Evolutionary conservation across 441 rosid genomes (phyloP).

Genomic region (Erodium texanum): DNA sequence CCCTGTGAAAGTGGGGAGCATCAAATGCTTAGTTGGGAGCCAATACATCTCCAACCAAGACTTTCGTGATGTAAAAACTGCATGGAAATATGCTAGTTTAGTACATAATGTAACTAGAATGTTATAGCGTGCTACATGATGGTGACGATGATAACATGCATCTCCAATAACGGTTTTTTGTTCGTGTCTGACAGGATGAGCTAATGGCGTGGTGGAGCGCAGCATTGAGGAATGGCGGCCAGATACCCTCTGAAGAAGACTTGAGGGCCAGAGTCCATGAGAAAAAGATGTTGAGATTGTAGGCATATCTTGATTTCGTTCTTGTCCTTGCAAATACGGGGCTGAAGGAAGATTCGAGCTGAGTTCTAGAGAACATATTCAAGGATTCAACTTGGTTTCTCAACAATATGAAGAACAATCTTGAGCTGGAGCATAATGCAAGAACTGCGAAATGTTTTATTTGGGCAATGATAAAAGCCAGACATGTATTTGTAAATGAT

Average conservation of each 20-base stretch:
- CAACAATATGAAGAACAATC: too few relatives aligned
- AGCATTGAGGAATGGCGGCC: slow-evolving; percentile 23
- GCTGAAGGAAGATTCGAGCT: too few relatives aligned
- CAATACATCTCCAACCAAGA: slow-evolving; percentile 75
- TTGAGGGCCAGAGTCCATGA: slow-evolving; percentile 40
- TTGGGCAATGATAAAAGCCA: too few relatives aligned
- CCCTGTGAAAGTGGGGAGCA: slow-evolving; percentile 52
- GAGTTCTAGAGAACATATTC: too few relatives aligned
- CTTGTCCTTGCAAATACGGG: too few relatives aligned
- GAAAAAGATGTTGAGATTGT: slow-evolving; percentile 21
- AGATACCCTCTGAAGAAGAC: slow-evolving; percentile 49
- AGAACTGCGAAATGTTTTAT: too few relatives aligned
- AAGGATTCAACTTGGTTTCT: too few relatives aligned
- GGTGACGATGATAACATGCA: not conserved
- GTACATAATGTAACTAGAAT: not conserved
- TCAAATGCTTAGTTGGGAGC: slow-evolving; percentile 50
- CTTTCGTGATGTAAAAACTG: slow-evolving; percentile 58
- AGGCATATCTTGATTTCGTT: too few relatives aligned
- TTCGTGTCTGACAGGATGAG: slow-evolving; percentile 51
- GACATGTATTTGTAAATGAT: too few relatives aligned
- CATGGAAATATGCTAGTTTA: not conserved
- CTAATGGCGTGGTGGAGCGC: slow-evolving; percentile 62
- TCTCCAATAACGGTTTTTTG: too few relatives aligned
- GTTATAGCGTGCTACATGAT: not conserved
- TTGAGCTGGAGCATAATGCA: too few relatives aligned